Conservation (phyloP, 768 basidiomycete species). For the Lactarius psammicola region DNA sequence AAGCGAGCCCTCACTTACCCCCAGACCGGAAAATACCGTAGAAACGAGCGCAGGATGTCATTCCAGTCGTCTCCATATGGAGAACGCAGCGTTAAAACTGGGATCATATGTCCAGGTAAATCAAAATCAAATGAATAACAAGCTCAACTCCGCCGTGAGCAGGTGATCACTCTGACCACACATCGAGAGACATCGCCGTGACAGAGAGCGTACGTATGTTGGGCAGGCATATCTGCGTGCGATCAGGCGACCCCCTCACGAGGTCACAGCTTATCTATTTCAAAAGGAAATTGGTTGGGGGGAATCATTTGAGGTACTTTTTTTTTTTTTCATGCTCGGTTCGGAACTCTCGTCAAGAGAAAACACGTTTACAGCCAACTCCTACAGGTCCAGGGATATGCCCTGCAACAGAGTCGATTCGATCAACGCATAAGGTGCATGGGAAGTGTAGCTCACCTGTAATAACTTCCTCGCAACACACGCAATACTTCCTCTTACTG, state of each 20-base stretch:
- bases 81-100: neutral
- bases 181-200: neutral
- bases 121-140: neutral
- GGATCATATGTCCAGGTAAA: neutral
- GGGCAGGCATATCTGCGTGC: too few relatives aligned
- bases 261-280: neutral
- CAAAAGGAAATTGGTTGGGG: neutral
- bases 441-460: conserved; percentile 3
- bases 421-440: neutral
- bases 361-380: conserved; percentile 22
- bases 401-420: neutral
- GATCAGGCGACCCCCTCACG: neutral
- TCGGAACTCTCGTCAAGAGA: conserved; percentile 4
- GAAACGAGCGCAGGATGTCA: neutral
- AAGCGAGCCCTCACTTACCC: neutral
- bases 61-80: neutral
- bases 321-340: neutral
- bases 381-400: conserved; percentile 23
- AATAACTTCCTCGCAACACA: conserved; percentile 23
- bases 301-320: neutral
- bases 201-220: neutral
- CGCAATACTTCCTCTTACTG: conserved; percentile 24
- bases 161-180: neutral
- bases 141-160: neutral
- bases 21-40: neutral